A percentile compares a stretch with the other conserved stretches of the same genome.
phyloP scores from a whole-genome alignment of 2,329 filamentous ascomycete species.

The Alternaria solani region DNA sequence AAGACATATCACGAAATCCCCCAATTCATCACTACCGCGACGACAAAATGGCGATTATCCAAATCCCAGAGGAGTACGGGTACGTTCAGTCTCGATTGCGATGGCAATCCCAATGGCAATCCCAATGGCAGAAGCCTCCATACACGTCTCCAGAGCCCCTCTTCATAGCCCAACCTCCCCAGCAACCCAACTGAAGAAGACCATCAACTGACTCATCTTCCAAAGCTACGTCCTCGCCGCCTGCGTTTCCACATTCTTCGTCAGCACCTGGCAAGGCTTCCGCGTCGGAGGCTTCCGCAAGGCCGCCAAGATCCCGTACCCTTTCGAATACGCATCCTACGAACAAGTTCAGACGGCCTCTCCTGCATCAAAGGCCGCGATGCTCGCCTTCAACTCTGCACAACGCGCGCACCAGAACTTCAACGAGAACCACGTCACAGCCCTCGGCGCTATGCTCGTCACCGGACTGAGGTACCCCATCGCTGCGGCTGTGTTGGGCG shows the following conservation, averaged over 20 bases:
- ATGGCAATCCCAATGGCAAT: neutral
- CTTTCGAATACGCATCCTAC: slow-evolving; percentile 65
- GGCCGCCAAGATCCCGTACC: slow-evolving; percentile 63
- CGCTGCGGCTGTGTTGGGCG: slow-evolving; percentile 56
- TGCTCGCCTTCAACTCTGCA: slow-evolving; percentile 57
- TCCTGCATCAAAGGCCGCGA: slow-evolving; percentile 52
- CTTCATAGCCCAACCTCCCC: neutral
- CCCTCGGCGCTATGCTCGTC: slow-evolving; percentile 61
- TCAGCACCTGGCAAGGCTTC: slow-evolving; percentile 61
- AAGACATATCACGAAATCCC: neutral
- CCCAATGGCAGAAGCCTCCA: no score
- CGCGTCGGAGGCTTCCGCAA: slow-evolving; percentile 60
- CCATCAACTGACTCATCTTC: slow-evolving; percentile 15
- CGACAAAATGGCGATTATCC: slow-evolving; percentile 29
- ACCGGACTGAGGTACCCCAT: slow-evolving; percentile 63
- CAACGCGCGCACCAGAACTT: slow-evolving; percentile 63
- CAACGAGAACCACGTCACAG: slow-evolving; percentile 64
- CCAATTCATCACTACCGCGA: slow-evolving; percentile 1
- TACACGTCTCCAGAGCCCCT: neutral
- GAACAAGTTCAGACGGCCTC: slow-evolving; percentile 58
- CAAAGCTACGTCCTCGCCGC: slow-evolving; percentile 64
- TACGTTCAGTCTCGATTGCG: slow-evolving; percentile 24
- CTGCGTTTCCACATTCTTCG: slow-evolving; percentile 63
- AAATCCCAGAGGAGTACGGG: slow-evolving; percentile 42
- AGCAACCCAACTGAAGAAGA: neutral